Base-by-base conservation (phyloP, 371 early-diverging fungal genomes). In the Mortierella sp. region DNA sequence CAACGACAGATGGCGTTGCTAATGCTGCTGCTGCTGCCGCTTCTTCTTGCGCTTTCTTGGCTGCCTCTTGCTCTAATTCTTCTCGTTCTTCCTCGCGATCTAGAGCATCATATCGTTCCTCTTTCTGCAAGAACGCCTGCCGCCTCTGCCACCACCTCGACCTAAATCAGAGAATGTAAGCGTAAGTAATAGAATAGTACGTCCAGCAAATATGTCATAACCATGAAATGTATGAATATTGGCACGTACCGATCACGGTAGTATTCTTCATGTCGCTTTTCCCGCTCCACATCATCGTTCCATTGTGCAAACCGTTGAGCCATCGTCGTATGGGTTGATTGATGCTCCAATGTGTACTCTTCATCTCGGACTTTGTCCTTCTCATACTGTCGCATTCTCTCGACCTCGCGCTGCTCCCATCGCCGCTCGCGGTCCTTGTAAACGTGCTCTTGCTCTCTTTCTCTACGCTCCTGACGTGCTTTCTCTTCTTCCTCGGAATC, bases 401-500 rank as follows among this genome's bases (percentile, higher is more conserved):
- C 72, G 6, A 49, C 69, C 73, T 95, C 93, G 42, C 89, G 73
- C 15, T 84, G 73, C 66, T 93, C 91, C 85, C 90, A 91, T 10
- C 94, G 87, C 51, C 88, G 84, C 63, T 92, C 90, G 26, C 93
- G 84, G 83, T 92, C 94, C 66, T 83, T 84, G 70, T 89, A 94
- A 2, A 87, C 91, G 64, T 84, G 84, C 34, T 90, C 88, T n/a
- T 87, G 77, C 58, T 94, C 94, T 22, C 86, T 83, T 47, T 93
- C 89, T 22, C 89, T 87, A 40, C 88, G 86, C 63, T 92, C 92
- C 65, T 86, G 87, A 62, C 93, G 73, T 54, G 85, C 68, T 60
- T 86, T 72, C 64, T 93, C 93, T 28, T 90, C 88, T 63, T 94
- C 93, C 66, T 94, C 94, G 61, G 93, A 94, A 26, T 86, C 87